Conservation (phyloP, 345 rosid genomes). For the Eucalyptus pauciflora region DNA sequence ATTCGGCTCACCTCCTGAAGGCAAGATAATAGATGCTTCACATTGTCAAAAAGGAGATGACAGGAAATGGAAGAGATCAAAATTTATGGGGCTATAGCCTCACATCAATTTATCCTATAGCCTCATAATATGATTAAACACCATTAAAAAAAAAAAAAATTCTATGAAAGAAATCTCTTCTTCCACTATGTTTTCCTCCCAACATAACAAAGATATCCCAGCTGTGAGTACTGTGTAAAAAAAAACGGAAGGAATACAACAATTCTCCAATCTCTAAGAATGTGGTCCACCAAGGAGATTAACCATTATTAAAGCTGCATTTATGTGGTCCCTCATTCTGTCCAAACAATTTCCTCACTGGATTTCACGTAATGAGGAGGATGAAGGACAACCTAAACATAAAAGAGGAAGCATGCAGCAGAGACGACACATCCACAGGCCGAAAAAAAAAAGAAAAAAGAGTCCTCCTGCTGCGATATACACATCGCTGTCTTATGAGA, state of each 20-base stretch:
- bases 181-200: neutral
- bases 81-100: neutral
- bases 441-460: rapidly evolving
- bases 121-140: neutral
- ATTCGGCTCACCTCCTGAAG: neutral
- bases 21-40: neutral
- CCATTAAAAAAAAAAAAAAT: neutral
- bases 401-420: neutral
- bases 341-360: neutral
- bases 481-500: neutral
- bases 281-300: neutral
- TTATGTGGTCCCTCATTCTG: neutral
- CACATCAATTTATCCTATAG: neutral
- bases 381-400: neutral
- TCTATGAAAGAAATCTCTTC: neutral
- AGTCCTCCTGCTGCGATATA: neutral
- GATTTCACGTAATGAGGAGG: neutral
- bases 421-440: neutral
- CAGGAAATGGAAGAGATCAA: neutral
- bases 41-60: neutral
- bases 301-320: neutral
- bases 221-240: neutral
- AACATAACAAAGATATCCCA: neutral
- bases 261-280: neutral
- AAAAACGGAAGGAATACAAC: neutral